phyloP scores from a whole-genome alignment of 140 eudicot species.

The Erigeron philadelphicus region DNA sequence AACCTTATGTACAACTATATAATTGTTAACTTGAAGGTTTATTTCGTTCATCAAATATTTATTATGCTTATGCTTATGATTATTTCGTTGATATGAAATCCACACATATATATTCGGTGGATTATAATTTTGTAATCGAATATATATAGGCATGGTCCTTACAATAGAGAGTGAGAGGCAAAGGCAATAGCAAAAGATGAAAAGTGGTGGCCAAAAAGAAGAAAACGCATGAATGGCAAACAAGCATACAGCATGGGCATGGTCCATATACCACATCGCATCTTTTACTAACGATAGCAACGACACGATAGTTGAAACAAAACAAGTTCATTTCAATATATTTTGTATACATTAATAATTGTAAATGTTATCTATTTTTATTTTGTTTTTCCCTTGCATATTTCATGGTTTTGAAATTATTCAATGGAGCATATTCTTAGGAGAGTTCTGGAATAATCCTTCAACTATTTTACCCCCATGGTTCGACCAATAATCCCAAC shows the following conservation, averaged over 20 bases:
- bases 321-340: neutral
- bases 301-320: slow-evolving; percentile 21
- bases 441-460: slow-evolving; percentile 16
- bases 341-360: neutral
- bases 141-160: neutral
- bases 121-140: neutral
- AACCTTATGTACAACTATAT: too few relatives aligned
- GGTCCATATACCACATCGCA: slow-evolving; percentile 31
- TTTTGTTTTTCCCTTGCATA: neutral
- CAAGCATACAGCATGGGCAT: slow-evolving; percentile 29
- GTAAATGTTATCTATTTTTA: neutral
- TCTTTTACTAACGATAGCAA: slow-evolving; percentile 23
- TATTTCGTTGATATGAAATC: too few relatives aligned
- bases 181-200: slow-evolving; percentile 18
- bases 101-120: neutral
- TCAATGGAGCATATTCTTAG: slow-evolving; percentile 20
- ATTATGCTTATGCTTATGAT: too few relatives aligned
- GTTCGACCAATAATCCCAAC: too few relatives aligned
- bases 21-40: too few relatives aligned
- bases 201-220: slow-evolving; percentile 32
- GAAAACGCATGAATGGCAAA: slow-evolving; percentile 19
- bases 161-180: neutral
- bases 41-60: too few relatives aligned
- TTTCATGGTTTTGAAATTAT: neutral
- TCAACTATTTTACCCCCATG: slow-evolving; percentile 4